These are phyloP conservation scores for Stagonosporopsis rhizophila DNA, from an alignment of 2,329 filamentous ascomycete species.

Conservation along the genomic window DNA sequence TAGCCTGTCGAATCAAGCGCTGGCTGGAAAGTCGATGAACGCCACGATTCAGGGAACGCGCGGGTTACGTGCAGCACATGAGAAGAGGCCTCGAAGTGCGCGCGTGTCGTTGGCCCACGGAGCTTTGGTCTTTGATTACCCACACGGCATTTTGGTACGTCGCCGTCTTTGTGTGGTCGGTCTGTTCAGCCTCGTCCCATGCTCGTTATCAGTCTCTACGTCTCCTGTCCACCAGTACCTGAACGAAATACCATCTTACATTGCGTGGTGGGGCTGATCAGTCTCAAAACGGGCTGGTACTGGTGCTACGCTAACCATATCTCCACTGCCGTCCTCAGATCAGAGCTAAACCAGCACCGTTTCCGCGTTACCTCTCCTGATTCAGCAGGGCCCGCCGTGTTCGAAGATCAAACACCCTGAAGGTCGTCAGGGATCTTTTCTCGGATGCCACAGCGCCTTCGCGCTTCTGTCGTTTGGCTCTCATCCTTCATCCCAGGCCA, in stretches of 20 bases:
- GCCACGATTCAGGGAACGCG: conserved; percentile 44
- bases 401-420: conserved; percentile 39
- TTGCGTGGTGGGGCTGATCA: conserved; percentile 38
- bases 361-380: conserved; percentile 41
- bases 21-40: conserved; percentile 30
- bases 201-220: conserved; percentile 20
- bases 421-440: conserved; percentile 31
- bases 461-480: conserved; percentile 23
- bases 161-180: conserved; percentile 25
- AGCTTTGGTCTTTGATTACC: conserved; percentile 25
- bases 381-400: conserved; percentile 36
- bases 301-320: conserved; percentile 36
- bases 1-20: conserved; percentile 40
- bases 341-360: conserved; percentile 44
- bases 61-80: conserved; percentile 38
- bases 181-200: conserved; percentile 3
- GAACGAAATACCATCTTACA: conserved; percentile 39
- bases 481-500: conserved; percentile 35
- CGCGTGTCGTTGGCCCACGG: conserved; percentile 29
- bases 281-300: conserved; percentile 36
- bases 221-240: conserved; percentile 19
- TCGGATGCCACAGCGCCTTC: conserved; percentile 31
- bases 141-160: conserved; percentile 14
- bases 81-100: conserved; percentile 14
- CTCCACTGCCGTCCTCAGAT: conserved; percentile 43